Conservation (phyloP, 805 yeast genomes). For the Ogataea zsoltii region DNA sequence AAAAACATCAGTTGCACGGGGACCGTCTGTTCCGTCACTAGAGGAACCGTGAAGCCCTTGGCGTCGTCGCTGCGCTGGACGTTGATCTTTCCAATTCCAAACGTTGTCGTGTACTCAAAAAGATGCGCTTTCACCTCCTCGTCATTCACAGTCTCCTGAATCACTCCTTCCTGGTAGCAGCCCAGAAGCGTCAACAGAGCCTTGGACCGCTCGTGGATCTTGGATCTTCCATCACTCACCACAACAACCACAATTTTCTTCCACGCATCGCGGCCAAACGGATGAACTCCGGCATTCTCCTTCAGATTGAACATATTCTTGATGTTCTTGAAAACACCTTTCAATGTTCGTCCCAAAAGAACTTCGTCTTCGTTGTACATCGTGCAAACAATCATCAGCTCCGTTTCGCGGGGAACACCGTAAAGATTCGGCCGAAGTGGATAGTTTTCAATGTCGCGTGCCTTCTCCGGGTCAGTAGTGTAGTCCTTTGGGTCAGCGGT, state of each 20-base stretch:
- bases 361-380: conserved; percentile 90
- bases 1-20: conserved; percentile 90
- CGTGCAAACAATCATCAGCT: conserved; percentile 83
- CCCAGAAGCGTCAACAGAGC: conserved; percentile 84
- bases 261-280: conserved; percentile 95
- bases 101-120: conserved; percentile 89
- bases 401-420: conserved; percentile 74
- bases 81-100: conserved; percentile 58
- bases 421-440: conserved; percentile 76
- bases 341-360: conserved; percentile 76
- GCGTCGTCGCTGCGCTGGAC: conserved; percentile 55
- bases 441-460: conserved; percentile 29
- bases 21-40: conserved; percentile 58
- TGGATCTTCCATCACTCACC: conserved; percentile 88
- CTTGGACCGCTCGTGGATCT: conserved; percentile 74
- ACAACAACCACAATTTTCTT: conserved; percentile 86
- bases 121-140: conserved; percentile 81
- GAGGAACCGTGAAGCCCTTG: conserved; percentile 49
- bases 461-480: conserved; percentile 49
- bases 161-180: conserved; percentile 90
- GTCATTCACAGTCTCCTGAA: conserved; percentile 85
- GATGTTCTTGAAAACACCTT: conserved; percentile 88
- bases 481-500: conserved; percentile 88
- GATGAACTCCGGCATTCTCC: conserved; percentile 43
- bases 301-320: conserved; percentile 59